Percentiles rank a stretch among this genome's conserved stretches.
Evolutionary conservation across 495 filamentous ascomycete species (phyloP).

Genomic region (Elasticomyces elasticus): DNA sequence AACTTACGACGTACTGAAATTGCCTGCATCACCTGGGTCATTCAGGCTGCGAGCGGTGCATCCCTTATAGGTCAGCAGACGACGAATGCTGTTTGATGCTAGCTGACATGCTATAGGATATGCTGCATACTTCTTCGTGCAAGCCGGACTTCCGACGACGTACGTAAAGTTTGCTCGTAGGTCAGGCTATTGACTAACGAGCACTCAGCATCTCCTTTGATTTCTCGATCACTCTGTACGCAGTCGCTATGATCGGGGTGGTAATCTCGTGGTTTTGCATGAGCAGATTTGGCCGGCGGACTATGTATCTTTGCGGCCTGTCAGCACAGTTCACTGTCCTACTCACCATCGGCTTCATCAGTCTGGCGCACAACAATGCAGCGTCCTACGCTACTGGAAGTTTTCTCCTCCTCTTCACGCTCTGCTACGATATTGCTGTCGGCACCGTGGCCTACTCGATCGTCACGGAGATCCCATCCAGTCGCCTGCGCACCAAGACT

Average conservation of each 20-base stretch:
- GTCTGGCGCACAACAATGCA: slow-evolving; percentile 38
- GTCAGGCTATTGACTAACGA: not conserved
- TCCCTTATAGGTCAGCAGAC: too few species aligned
- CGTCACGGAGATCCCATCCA: slow-evolving; percentile 63
- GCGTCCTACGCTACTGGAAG: slow-evolving; percentile 49
- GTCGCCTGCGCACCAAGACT: slow-evolving; percentile 68
- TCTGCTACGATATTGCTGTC: slow-evolving; percentile 64
- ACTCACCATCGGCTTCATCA: slow-evolving; percentile 63
- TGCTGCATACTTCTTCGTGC: slow-evolving; percentile 2
- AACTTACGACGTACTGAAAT: slow-evolving; percentile 22
- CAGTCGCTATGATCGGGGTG: slow-evolving; percentile 7
- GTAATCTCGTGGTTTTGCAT: slow-evolving; percentile 17
- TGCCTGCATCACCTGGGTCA: slow-evolving; percentile 3
- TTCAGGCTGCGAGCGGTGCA: slow-evolving; percentile 1
- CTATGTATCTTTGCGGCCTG: slow-evolving; percentile 16
- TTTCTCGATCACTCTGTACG: slow-evolving; percentile 3
- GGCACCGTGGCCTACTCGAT: slow-evolving; percentile 62
- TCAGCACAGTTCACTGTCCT: not conserved
- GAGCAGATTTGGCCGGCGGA: slow-evolving; percentile 7
- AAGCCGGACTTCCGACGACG: slow-evolving; percentile 13
- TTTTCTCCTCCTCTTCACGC: slow-evolving; percentile 61
- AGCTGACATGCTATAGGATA: not conserved
- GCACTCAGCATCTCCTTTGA: not conserved
- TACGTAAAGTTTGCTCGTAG: too few species aligned
- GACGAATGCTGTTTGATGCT: too few species aligned